Evolutionary conservation across 2,329 filamentous ascomycete species (phyloP).

Genomic region (Venturia nashicola): DNA sequence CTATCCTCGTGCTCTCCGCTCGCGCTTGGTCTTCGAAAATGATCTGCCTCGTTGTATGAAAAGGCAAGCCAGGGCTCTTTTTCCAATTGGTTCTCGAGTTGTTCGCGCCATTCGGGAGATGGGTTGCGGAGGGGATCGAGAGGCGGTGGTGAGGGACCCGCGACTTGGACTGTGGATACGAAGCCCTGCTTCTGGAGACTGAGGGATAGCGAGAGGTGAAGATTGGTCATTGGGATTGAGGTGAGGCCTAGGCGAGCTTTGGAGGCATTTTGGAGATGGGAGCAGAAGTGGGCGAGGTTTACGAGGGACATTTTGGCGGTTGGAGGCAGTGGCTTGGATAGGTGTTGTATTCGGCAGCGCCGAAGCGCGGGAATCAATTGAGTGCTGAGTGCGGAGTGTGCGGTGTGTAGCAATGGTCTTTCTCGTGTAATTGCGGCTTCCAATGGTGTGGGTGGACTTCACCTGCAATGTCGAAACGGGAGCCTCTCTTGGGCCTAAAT

Average conservation of each 20-base stretch:
- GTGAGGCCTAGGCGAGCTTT: conserved; percentile 75
- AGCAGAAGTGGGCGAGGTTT: conserved; percentile 69
- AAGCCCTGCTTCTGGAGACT: conserved; percentile 75
- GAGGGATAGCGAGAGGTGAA: conserved; percentile 64
- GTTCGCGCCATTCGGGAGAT: conserved; percentile 15
- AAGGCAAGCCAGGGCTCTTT: conserved; percentile 30
- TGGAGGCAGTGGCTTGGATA: conserved; percentile 8
- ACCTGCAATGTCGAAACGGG: too few relatives aligned
- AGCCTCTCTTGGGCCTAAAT: background rate
- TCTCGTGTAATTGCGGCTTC: background rate
- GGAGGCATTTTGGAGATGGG: conserved; percentile 82
- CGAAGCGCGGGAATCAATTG: background rate
- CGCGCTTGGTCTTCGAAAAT: background rate
- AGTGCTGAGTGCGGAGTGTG: background rate
- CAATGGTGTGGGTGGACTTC: background rate
- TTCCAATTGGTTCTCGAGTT: conserved; percentile 21
- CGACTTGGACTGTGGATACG: conserved; percentile 66
- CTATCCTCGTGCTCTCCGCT: conserved; percentile 10
- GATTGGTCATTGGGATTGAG: conserved; percentile 67
- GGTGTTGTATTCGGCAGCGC: background rate
- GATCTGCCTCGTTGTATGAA: conserved; percentile 10
- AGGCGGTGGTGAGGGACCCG: conserved; percentile 31
- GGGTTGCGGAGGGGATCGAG: background rate
- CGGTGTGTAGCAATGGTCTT: background rate
- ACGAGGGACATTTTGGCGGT: conserved; percentile 52